A percentile compares a stretch with the other conserved stretches of the same genome.
These are phyloP conservation scores for Quaeritorhiza haematococci DNA, from an alignment of 371 early-diverging fungal genomes.

Conservation along the genomic window DNA sequence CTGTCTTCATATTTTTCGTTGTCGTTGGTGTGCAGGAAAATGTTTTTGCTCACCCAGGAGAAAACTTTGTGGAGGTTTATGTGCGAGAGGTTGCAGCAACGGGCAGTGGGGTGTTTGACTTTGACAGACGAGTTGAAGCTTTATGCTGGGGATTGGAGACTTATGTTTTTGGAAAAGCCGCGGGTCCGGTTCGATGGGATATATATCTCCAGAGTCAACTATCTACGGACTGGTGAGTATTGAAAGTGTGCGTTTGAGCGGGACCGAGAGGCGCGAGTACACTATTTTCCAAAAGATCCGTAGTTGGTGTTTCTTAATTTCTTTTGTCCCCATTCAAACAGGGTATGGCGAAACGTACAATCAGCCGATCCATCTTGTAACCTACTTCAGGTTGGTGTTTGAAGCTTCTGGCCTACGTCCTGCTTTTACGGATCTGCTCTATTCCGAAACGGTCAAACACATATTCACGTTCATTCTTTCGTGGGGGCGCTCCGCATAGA, in stretches of 20 bases:
- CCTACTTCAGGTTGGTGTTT: slow-evolving; percentile 56
- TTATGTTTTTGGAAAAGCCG: slow-evolving; percentile 60
- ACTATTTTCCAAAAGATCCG: no score
- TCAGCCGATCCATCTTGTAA: slow-evolving; percentile 61
- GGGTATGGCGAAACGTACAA: slow-evolving; percentile 56
- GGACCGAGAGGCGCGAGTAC: background rate
- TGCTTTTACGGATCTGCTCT: background rate
- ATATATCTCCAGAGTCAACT: slow-evolving; percentile 62
- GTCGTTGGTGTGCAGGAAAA: slow-evolving; percentile 51
- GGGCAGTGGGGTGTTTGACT: slow-evolving; percentile 22
- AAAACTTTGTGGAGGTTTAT: slow-evolving; percentile 54
- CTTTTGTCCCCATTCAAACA: slow-evolving; percentile 7
- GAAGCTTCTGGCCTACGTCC: background rate
- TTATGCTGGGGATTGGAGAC: slow-evolving; percentile 29
- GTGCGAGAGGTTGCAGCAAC: slow-evolving; percentile 35
- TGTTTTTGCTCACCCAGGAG: slow-evolving; percentile 44
- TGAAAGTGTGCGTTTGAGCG: slow-evolving; percentile 1
- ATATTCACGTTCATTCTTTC: no score
- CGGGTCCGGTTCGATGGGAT: slow-evolving; percentile 63
- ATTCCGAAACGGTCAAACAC: background rate
- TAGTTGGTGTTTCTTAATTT: no score
- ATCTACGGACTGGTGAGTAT: slow-evolving; percentile 40
- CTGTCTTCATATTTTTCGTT: slow-evolving; percentile 41
- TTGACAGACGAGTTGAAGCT: slow-evolving; percentile 4
- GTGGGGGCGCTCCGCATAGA: no score